These are phyloP conservation scores for Rhododendron griersonianum DNA, from an alignment of 148 eudicot species.

Conservation along the genomic window DNA sequence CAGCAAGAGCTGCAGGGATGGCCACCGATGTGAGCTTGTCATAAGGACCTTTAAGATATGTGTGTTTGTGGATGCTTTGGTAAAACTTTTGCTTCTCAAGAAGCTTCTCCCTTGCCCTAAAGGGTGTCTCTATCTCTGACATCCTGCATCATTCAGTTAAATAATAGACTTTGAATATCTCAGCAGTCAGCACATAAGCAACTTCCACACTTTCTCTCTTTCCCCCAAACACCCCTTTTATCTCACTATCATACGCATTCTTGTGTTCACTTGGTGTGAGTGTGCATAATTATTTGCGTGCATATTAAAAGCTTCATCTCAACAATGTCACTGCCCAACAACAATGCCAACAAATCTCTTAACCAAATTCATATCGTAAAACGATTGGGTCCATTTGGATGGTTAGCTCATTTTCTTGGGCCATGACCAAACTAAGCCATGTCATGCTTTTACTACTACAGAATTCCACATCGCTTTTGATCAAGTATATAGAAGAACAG, in stretches of 20 bases:
- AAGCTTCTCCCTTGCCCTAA: slow-evolving; percentile 78
- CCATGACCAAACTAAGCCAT: neutral
- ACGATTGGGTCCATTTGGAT: neutral
- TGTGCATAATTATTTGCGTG: neutral
- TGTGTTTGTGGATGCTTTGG: slow-evolving; percentile 71
- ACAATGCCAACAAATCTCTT: neutral
- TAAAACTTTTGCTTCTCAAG: slow-evolving; percentile 61
- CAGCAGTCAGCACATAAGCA: neutral
- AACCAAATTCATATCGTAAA: neutral
- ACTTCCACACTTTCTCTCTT: neutral
- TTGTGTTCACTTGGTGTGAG: neutral
- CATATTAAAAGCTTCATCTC: neutral
- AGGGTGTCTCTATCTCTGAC: slow-evolving; percentile 54
- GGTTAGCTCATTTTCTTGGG: neutral
- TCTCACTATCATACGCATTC: neutral
- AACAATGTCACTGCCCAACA: neutral
- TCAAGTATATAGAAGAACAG: neutral
- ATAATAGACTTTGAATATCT: neutral
- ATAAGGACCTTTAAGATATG: slow-evolving; percentile 70
- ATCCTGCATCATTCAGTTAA: slow-evolving; percentile 45
- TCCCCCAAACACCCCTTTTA: neutral
- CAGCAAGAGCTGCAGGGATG: slow-evolving; percentile 74
- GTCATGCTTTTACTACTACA: neutral
- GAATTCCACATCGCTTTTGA: neutral
- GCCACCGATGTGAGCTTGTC: slow-evolving; percentile 88